Evolutionary conservation across 1,284 basidiomycete species (phyloP).

Genomic region (Fomitopsis schrenkii): DNA sequence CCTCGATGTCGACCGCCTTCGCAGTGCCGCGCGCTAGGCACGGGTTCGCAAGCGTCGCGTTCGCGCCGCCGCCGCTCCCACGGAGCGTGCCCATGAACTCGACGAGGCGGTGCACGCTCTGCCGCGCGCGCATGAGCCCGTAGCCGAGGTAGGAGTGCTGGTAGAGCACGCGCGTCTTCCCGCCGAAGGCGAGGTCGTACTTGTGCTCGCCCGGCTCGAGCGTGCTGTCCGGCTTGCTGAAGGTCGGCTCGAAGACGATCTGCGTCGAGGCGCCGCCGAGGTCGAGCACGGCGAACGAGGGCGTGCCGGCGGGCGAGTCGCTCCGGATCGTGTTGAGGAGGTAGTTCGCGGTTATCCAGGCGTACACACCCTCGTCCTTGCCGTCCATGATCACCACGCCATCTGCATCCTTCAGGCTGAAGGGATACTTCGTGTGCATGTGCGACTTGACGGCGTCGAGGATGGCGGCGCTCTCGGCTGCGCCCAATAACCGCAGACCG

Average conservation of each 20-base stretch:
- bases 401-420: constrained; percentile 60
- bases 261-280: constrained; percentile 97
- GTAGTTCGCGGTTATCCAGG: constrained; percentile 99
- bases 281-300: constrained; percentile 92
- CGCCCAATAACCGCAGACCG: constrained; percentile 78
- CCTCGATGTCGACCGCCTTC: constrained; percentile 67
- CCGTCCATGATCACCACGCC: constrained; percentile 93
- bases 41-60: constrained; percentile 61
- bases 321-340: constrained; percentile 72
- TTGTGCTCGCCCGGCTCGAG: constrained; percentile 91
- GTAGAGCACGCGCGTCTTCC: constrained; percentile 72
- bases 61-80: constrained; percentile 23
- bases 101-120: constrained; percentile 85
- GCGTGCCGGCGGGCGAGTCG: constrained; percentile 40
- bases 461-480: constrained; percentile 67
- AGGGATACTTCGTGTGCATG: constrained; percentile 69
- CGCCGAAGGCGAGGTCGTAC: constrained; percentile 81
- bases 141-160: constrained; percentile 97
- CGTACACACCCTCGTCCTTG: constrained; percentile 94
- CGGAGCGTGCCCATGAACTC: constrained; percentile 75
- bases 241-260: constrained; percentile 92
- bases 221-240: constrained; percentile 41
- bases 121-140: constrained; percentile 89
- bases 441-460: constrained; percentile 71
- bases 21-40: constrained; percentile 74